Evolutionary conservation across 345 rosid species (phyloP), one percentile per base, ranked within the genome.

Genomic region (Moringa oleifera): DNA sequence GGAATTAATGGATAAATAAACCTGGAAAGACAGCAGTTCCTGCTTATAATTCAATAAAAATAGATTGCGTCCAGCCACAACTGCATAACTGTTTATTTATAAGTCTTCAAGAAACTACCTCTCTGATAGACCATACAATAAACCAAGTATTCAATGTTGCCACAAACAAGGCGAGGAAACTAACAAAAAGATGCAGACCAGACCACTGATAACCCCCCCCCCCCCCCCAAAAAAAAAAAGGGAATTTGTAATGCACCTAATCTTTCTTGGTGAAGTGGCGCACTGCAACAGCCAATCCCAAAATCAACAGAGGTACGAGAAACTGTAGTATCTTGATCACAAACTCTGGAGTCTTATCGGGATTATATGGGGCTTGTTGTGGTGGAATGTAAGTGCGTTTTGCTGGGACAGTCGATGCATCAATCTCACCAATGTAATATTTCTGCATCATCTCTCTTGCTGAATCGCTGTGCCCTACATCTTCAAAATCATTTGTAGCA

Each of bases 401-500:
- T 0, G 62, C 47, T 0, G 92, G 96, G 57, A 88, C 77, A 2
- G 73, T 85, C 3, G 88, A 70, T 23, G 78, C 24, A 65, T 94
- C 91, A 0, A 90, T 80, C 71, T 83, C 88, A 6, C 96, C 99
- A 18, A 93, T 83, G 78, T 58, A 80, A 71, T 88, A 90, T 63
- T 86, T 70, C 3, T 58, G 75, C 96, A 93, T 77, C 84, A 81
- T 85, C 8, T 83, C 97, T 65, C 97, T 77, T 0, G 99, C 99
- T 0, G 83, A 57, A 53, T 94, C 99, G 21, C 99, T 94, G 84
- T 94, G 99, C 18, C 99, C 99, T 0, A 86, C 89, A 53, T 90
- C 97, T 81, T 90, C 97, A 68, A 93, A 93, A 59, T 93, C 98
- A 58, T 86, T 81, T 0, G 96, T 86, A 16, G 92, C 99, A 75